Evolutionary conservation across 495 filamentous ascomycete genomes (phyloP), one percentile per base, ranked within the genome.

Genomic region (Corynascus novoguineensis): DNA sequence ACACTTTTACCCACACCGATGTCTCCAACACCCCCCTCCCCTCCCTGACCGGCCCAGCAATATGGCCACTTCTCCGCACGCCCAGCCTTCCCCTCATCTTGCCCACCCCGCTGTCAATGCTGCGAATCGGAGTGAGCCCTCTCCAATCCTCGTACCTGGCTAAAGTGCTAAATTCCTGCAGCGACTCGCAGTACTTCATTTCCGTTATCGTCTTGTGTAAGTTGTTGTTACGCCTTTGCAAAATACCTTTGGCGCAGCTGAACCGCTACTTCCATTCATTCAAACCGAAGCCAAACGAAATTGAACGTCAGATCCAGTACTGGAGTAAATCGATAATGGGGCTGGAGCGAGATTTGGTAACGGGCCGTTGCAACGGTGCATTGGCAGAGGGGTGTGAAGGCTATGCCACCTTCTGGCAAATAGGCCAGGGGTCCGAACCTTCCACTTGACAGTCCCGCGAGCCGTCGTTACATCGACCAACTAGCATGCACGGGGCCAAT

Each of bases 401-500:
- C 48, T 21, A 51, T 51, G 19, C 32, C 19, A 51, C 32, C 34
- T 19, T 35, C 32, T 40, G 15, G 2, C 41, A 11, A 34, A 22
- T 32, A 24, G 38, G 50, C 31, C 60, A 65, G 60, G 63, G 63
- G 64, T 57, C 45, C 52, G n/a, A 53, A 25, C 58, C 53, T 48
- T 56, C 50, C 54, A 56, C 27, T 48, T 41, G 60, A 62, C 52
- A 42, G 56, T 61, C 37, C 64, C 61, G 58, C 54, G 64, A 51
- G 58, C 64, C 61, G 64, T 50, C 55, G 64, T 64, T 48, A 64
- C 64, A 66, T 66, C 64, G 64, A n/a, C n/a, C 38, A 59, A 29
- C 50, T 25, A 59, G 56, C 31, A 25, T 46, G 21, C 50, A 19
- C 35, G 57, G 59, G 49, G 40, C 64, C 64, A 66, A 66, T 66